A percentile compares a stretch with the other conserved stretches of the same genome.
These are phyloP conservation scores for Lachnellula occidentalis DNA, from an alignment of 2,329 filamentous ascomycete species.

Conservation along the genomic window DNA sequence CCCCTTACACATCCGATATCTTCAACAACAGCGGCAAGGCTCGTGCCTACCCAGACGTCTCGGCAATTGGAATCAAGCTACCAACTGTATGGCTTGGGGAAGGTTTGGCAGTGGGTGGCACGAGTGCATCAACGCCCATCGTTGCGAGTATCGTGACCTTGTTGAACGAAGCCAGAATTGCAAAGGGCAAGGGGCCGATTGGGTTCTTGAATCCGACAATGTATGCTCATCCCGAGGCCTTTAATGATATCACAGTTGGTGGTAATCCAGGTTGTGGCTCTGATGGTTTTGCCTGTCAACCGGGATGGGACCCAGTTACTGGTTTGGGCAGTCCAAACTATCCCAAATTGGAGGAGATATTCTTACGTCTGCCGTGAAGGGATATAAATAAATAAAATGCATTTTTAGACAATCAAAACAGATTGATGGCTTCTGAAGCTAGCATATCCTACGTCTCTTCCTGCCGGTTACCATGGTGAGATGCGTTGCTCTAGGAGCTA, in stretches of 20 bases:
- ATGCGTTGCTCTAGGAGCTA: neutral
- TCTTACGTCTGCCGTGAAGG: conserved; percentile 11
- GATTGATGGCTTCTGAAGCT: no score
- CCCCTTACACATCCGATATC: conserved; percentile 11
- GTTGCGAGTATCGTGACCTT: conserved; percentile 48
- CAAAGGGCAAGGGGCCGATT: conserved; percentile 29
- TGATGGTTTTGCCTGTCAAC: conserved; percentile 23
- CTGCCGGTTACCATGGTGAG: no score
- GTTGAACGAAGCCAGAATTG: conserved; percentile 34
- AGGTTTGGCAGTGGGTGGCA: conserved; percentile 18
- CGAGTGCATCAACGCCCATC: conserved; percentile 44
- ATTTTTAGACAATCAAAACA: no score
- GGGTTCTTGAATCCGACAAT: conserved; percentile 34
- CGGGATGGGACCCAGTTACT: conserved; percentile 31
- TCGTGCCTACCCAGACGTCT: conserved; percentile 26
- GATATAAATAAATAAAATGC: no score
- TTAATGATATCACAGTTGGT: conserved; percentile 29
- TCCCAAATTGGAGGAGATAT: conserved; percentile 9
- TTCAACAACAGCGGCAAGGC: conserved; percentile 20
- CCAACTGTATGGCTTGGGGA: conserved; percentile 16
- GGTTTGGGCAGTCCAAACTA: conserved; percentile 19
- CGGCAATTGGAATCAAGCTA: conserved; percentile 20
- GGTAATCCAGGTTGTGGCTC: conserved; percentile 28
- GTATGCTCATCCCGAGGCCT: conserved; percentile 19
- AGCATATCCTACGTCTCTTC: no score